Evolutionary conservation across 257 asterid genomes (phyloP).

Genomic region (Rhazya stricta): DNA sequence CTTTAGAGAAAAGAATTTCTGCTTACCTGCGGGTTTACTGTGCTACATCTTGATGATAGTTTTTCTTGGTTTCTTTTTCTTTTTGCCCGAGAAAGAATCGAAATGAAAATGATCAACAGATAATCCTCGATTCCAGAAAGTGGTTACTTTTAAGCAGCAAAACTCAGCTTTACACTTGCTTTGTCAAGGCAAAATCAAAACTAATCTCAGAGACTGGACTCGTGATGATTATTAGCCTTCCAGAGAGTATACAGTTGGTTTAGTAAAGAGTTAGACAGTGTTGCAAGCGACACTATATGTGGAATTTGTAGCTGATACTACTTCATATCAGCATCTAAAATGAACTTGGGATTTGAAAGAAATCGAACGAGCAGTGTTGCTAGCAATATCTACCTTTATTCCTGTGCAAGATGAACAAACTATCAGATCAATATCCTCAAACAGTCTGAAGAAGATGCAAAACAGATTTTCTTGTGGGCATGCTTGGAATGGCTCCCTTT

Average conservation of each 20-base stretch:
- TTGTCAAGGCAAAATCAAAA: neutral
- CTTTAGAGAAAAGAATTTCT: neutral
- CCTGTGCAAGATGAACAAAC: conserved; percentile 12
- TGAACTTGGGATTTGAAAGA: neutral
- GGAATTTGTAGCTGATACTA: neutral
- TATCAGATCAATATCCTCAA: conserved; percentile 30
- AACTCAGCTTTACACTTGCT: neutral
- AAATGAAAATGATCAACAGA: neutral
- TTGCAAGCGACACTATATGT: neutral
- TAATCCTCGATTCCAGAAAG: neutral
- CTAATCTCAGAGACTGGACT: neutral
- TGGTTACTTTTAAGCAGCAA: neutral
- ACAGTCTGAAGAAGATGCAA: conserved; percentile 56
- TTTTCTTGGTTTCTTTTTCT: neutral
- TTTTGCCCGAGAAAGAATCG: neutral
- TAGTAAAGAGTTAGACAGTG: neutral
- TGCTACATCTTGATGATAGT: neutral
- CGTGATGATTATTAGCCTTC: neutral
- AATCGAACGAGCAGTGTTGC: neutral
- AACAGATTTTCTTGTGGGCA: conserved; percentile 78
- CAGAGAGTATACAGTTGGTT: neutral
- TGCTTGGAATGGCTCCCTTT: conserved; percentile 97
- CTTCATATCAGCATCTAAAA: neutral
- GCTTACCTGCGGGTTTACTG: neutral
- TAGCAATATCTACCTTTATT: conserved; percentile 27